phyloP scores from a whole-genome alignment of 116 monocot genomes.

The Zostera marina region DNA sequence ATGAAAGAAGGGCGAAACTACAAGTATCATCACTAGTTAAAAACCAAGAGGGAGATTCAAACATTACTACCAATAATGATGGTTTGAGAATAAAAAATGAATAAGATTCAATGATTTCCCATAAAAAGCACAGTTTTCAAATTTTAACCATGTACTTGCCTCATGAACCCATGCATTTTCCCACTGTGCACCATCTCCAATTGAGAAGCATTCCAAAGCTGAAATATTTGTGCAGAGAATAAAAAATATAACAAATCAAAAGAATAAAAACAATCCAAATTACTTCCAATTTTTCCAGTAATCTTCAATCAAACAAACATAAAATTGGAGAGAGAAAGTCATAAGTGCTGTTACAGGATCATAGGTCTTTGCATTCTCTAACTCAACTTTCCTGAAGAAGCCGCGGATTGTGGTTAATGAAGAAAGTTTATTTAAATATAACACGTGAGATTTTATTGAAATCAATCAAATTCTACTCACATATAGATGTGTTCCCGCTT shows the following conservation, averaged over 20 bases:
- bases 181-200: conserved; percentile 88
- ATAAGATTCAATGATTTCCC: not conserved
- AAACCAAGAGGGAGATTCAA: no score
- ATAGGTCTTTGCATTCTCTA: conserved; percentile 75
- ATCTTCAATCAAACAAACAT: not conserved
- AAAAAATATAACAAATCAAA: not conserved
- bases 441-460: not conserved
- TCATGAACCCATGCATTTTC: conserved; percentile 99
- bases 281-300: not conserved
- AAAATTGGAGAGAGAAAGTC: not conserved
- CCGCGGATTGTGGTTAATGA: not conserved
- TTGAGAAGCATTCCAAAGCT: conserved; percentile 99
- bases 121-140: not conserved
- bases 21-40: no score
- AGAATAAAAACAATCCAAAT: not conserved
- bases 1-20: no score
- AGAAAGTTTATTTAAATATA: not conserved
- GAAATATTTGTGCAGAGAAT: conserved; percentile 8
- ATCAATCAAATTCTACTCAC: conserved; percentile 21
- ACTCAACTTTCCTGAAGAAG: conserved; percentile 58
- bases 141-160: conserved; percentile 23
- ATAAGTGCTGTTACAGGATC: conserved; percentile 42
- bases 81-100: not conserved
- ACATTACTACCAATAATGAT: no score
- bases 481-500: conserved; percentile 75